Conservation (phyloP, 139 green algal genomes). For the Diplosphaera chodatii region DNA sequence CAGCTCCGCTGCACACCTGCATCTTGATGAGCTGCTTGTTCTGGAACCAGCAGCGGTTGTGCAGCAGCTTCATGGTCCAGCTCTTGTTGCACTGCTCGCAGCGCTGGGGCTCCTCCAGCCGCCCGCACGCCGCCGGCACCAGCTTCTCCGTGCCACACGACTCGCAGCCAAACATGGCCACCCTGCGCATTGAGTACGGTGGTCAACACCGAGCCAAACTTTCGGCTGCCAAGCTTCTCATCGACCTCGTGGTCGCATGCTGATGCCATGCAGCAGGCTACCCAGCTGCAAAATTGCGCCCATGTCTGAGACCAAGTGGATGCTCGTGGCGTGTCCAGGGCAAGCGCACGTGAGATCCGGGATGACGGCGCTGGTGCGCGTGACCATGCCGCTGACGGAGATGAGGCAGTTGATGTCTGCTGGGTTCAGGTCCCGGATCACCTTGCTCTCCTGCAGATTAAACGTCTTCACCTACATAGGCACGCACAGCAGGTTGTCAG, state of each 20-base stretch:
- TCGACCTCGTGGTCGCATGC: no score
- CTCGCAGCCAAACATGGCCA: conserved; percentile 30
- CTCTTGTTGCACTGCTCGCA: conserved; percentile 58
- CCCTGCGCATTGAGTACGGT: no score
- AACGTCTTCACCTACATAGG: conserved; percentile 44
- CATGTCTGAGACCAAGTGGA: no score
- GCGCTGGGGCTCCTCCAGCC: conserved; percentile 71
- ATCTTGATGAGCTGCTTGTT: conserved; percentile 88
- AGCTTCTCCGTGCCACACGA: conserved; percentile 20
- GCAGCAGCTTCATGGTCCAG: conserved; percentile 65
- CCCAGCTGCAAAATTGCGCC: no score
- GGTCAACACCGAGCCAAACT: no score
- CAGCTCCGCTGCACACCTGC: no score
- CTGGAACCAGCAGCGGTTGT: conserved; percentile 77
- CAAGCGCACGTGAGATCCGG: conserved; percentile 81
- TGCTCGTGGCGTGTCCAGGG: no score
- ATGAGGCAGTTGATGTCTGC: conserved; percentile 88
- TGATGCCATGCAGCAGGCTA: no score
- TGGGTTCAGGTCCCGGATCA: conserved; percentile 95
- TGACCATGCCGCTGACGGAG: conserved; percentile 92
- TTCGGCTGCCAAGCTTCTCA: no score
- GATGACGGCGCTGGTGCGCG: conserved; percentile 81
- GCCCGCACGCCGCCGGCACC: conserved; percentile 45
- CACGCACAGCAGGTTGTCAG: no score
- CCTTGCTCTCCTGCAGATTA: conserved; percentile 74